These are phyloP conservation scores for Daldinia loculata DNA, from an alignment of 495 filamentous ascomycete genomes.

Conservation along the genomic window DNA sequence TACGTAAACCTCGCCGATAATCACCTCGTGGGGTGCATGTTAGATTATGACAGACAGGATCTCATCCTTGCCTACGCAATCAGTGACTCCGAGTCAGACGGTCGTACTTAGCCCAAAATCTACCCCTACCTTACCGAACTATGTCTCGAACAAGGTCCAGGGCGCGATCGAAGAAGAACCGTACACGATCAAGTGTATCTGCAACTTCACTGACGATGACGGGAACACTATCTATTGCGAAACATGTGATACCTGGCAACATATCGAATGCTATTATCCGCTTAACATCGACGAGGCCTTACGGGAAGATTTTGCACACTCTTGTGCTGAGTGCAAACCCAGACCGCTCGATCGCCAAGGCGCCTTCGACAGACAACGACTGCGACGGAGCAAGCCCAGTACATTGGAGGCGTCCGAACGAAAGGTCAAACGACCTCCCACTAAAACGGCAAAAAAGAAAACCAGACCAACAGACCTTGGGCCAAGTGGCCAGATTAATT, in stretches of 20 bases:
- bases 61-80: slow-evolving; percentile 67
- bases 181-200: slow-evolving; percentile 98
- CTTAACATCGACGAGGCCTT: slow-evolving; percentile 73
- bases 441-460: slow-evolving; percentile 82
- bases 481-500: slow-evolving; percentile 55
- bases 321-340: slow-evolving; percentile 86
- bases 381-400: slow-evolving; percentile 57
- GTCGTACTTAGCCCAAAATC: slow-evolving; percentile 60
- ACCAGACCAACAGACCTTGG: slow-evolving; percentile 61
- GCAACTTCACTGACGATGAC: slow-evolving; percentile 90
- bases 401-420: slow-evolving; percentile 66
- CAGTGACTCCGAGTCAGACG: slow-evolving; percentile 61
- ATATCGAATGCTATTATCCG: slow-evolving; percentile 94
- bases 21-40: slow-evolving; percentile 64
- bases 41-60: slow-evolving; percentile 96
- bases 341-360: slow-evolving; percentile 72
- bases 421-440: slow-evolving; percentile 70
- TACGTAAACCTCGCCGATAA: slow-evolving; percentile 51
- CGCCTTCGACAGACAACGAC: slow-evolving; percentile 70
- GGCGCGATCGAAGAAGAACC: slow-evolving; percentile 78
- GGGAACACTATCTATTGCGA: slow-evolving; percentile 98
- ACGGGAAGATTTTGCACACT: slow-evolving; percentile 72
- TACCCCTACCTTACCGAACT: slow-evolving; percentile 58
- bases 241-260: slow-evolving; percentile 95
- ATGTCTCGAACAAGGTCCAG: slow-evolving; percentile 63